Evolutionary conservation across 129 eudicot genomes (phyloP), one percentile per base, ranked within the genome.

Genomic region (Gnaphalium uliginosum): DNA sequence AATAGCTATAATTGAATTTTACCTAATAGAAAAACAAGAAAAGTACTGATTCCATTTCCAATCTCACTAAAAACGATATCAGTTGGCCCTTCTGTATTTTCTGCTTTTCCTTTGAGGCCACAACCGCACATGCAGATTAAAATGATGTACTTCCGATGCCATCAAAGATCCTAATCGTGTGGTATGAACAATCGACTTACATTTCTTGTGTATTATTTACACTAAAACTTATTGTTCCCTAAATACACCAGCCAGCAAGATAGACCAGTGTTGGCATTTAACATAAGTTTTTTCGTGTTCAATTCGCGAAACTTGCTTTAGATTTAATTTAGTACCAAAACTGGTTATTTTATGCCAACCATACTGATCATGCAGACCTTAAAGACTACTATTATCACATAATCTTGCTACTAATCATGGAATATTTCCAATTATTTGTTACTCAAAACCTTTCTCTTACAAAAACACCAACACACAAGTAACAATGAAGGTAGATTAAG

Each of bases 101-200:
- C 61, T 48, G 25, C 69, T 32, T 39, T 69, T 69, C 51, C 64
- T 58, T 58, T 22, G 29, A 58, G 22, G 64, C 63, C 23, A 22
- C 64, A 22, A 58, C 5, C 29, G 22, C 64, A 58, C 29, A 58
- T 19, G 26, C 64, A 58, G 8, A 58, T n/a, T 22, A 58, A 5
- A 58, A 58, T 23, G 64, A 23, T 58, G 17, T 58, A 19, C 62
- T 4, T 21, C 11, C 26, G 19, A 58, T 58, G 29, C 30, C 64
- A 58, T 58, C 26, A 23, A 22, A 4, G 4, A 58, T 22, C 30
- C 30, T 58, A 19, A 57, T 57, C 4, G 13, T 21, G 63, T 4
- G 14, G 63, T 7, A 2, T 2, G 5, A 21, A 57, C 63, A 9
- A 39, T 39, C 14, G 46, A 39, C 46, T 1, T 39, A 14, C 9